A percentile compares a stretch with the other conserved stretches of the same genome.
Conservation (phyloP, 257 asterid genomes). For the Lavandula angustifolia region DNA sequence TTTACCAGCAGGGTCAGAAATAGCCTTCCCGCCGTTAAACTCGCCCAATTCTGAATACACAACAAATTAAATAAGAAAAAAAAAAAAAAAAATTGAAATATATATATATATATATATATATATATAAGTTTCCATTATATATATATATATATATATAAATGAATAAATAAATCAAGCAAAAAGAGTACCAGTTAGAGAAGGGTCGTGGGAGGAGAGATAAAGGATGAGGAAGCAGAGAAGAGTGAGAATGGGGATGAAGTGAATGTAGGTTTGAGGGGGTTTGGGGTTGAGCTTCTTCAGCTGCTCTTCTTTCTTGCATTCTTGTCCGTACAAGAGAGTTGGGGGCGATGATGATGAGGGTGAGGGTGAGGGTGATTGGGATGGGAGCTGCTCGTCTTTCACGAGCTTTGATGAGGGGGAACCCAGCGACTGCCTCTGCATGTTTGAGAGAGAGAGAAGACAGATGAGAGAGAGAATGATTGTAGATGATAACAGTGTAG, state of each 20-base stretch:
- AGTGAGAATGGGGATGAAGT: slow-evolving; percentile 70
- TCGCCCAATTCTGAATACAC: slow-evolving; percentile 50
- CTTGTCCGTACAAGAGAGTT: slow-evolving; percentile 28
- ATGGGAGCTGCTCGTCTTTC: slow-evolving; percentile 36
- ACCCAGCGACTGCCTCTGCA: slow-evolving; percentile 91
- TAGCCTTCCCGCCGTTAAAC: slow-evolving; percentile 42
- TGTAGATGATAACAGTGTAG: no score
- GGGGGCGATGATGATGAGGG: background rate
- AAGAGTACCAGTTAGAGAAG: slow-evolving; percentile 52
- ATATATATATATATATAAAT: no score
- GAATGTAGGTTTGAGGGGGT: slow-evolving; percentile 55
- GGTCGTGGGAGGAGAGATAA: slow-evolving; percentile 73
- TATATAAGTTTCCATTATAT: no score
- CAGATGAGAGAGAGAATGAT: background rate
- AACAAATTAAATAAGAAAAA: no score
- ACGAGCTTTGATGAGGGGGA: slow-evolving; percentile 66
- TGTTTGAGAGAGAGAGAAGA: slow-evolving; percentile 32
- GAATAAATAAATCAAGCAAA: background rate
- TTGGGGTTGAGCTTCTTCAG: slow-evolving; percentile 43
- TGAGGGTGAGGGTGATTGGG: slow-evolving; percentile 17
- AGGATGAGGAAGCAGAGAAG: slow-evolving; percentile 78
- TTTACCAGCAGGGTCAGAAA: slow-evolving; percentile 40
- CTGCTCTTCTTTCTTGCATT: slow-evolving; percentile 32
- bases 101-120: no score
- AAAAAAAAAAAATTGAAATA: background rate